Base-by-base conservation (phyloP, 768 basidiomycete species). In the Russula virescens region DNA sequence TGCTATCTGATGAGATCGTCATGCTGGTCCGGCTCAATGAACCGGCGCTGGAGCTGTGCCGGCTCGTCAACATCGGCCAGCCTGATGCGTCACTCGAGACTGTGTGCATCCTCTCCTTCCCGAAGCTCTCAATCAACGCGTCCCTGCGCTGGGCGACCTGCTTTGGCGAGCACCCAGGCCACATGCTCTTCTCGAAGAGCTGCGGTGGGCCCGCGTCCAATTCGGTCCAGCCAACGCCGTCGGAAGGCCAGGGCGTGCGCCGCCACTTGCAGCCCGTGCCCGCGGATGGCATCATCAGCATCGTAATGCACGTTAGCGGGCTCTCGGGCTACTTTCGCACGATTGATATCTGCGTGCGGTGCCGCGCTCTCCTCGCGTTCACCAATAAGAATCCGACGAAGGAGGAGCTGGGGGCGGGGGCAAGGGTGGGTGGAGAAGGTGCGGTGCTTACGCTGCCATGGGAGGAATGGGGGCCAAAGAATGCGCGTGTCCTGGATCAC, bases 41-140 rank as follows among this genome's bases (percentile, higher is more conserved):
- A 11, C 61, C 61, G 14, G 54, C 40, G n/a, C 61, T 62, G 40
- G 61, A 62, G 48, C 26, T 62, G 16, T 62, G 61, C n/a, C 54
- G 61, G 21, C 34, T 62, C 4, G 1, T 16, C 40, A 19, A 62
- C 48, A 50, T 62, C 46, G 48, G 47, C 16, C n/a, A 13, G 5
- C 54, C 34, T 0, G 48, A 35, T 28, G 26, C 48, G 26, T 19
- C 61, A 0, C 61, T 62, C 28, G 61, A 62, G 25, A 56, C 61
- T 1, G 48, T 62, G 6, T 50, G 61, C 54, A 34, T 56, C 14
- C 61, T 62, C 4, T 50, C 54, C 18, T 54, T 62, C 14, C 61
- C 61, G 5, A 47, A 35, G 11, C 40, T 62, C 21, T 31, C 21
- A 2, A 11, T 5, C 2, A 34, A 46, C 61, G 54, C 61, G 13